Percentiles rank a stretch among this genome's conserved stretches.
phyloP scores from a whole-genome alignment of 345 rosid genomes.

The Crucihimalaya himalaica region DNA sequence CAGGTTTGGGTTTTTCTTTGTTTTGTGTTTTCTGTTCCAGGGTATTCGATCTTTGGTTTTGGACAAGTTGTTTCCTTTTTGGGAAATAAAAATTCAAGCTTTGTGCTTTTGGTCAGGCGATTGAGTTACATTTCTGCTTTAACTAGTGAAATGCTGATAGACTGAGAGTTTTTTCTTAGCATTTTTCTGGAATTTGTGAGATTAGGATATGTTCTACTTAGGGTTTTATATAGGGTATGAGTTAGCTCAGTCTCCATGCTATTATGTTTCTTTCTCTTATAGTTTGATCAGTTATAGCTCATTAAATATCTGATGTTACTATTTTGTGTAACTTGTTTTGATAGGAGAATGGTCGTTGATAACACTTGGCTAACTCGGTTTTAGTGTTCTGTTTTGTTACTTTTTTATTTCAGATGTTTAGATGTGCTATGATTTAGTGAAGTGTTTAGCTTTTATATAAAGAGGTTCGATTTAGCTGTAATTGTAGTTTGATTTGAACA shows the following conservation, averaged over 20 bases:
- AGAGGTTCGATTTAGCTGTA: neutral
- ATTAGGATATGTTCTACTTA: conserved; percentile 7
- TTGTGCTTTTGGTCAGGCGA: conserved; percentile 2
- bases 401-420: conserved; percentile 10
- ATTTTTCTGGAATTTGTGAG: neutral
- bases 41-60: conserved; percentile 30
- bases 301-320: neutral
- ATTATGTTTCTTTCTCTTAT: neutral
- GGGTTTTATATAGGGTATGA: neutral
- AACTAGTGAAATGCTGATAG: conserved; percentile 1
- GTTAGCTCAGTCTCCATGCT: neutral
- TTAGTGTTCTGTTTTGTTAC: conserved; percentile 1
- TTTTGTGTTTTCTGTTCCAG: conserved; percentile 14
- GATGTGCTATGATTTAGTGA: neutral
- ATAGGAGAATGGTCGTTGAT: neutral
- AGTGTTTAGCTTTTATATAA: conserved; percentile 11
- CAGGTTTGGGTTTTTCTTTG: conserved; percentile 46
- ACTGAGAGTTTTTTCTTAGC: neutral
- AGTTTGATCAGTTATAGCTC: neutral
- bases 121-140: neutral
- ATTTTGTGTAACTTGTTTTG: conserved; percentile 4
- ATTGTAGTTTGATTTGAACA: conserved; percentile 7
- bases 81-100: conserved; percentile 13
- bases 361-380: neutral
- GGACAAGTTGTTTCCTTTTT: neutral